Conservation (phyloP, 371 early-diverging fungal genomes). For the Syncephalastrum racemosum region DNA sequence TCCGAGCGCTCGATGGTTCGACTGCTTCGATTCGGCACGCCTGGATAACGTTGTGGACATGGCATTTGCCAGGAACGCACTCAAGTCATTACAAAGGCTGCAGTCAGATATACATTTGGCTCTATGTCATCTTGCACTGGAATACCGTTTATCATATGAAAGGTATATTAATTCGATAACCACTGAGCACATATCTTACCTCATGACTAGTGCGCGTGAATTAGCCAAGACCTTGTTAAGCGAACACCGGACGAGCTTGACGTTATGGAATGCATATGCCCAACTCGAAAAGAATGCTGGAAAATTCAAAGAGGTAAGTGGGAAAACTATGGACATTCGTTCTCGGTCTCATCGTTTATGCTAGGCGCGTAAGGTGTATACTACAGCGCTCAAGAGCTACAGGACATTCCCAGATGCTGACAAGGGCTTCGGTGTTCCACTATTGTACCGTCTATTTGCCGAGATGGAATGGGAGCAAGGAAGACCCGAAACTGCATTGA, state of each 20-base stretch:
- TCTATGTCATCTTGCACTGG: slow-evolving; percentile 50
- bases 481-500: slow-evolving; percentile 45
- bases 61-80: slow-evolving; percentile 36
- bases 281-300: slow-evolving; percentile 55
- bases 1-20: slow-evolving; percentile 43
- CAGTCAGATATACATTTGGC: slow-evolving; percentile 33
- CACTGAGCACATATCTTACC: neutral
- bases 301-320: slow-evolving; percentile 28
- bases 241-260: slow-evolving; percentile 54
- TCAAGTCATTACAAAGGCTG: slow-evolving; percentile 37
- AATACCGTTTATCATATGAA: slow-evolving; percentile 39
- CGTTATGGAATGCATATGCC: slow-evolving; percentile 70
- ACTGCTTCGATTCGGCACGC: slow-evolving; percentile 19
- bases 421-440: slow-evolving; percentile 34
- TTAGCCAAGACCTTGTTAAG: slow-evolving; percentile 61
- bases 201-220: slow-evolving; percentile 49
- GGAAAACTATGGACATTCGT: slow-evolving; percentile 1
- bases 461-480: slow-evolving; percentile 55
- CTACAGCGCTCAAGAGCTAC: slow-evolving; percentile 56
- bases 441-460: slow-evolving; percentile 57
- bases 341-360: neutral
- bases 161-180: slow-evolving; percentile 16
- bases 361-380: slow-evolving; percentile 69
- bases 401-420: slow-evolving; percentile 41
- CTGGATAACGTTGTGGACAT: slow-evolving; percentile 8